Base-by-base conservation (phyloP, 768 basidiomycete species). In the Amanita thiersii region DNA sequence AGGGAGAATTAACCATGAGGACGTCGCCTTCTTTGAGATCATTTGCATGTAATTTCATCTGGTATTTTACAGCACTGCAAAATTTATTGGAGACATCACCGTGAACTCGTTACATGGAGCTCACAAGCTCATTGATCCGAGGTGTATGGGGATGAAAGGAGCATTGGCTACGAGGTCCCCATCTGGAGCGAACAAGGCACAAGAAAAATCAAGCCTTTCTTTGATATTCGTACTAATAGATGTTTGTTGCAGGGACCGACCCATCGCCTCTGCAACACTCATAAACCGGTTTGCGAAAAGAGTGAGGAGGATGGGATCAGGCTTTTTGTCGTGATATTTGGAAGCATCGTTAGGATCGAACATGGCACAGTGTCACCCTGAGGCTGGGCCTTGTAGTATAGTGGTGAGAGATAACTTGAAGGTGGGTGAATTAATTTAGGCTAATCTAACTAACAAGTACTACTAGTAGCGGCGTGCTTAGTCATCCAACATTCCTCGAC, bases 261-360 rank as follows among this genome's bases (percentile, higher is more conserved):
- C 92, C 91, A 94, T 96, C 7, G 91, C 91, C 57, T 94, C 91
- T 6, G 91, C 91, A 14, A 97, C 88, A 52, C 87, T 87, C 93
- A 97, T 97, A 65, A 97, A 93, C 32, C 93, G 85, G 54, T 96
- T 93, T 8, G 90, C 87, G 52, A 96, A 97, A 39, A 98, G 76
- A 1, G 90, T 89, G 34, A 96, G 69, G 21, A 91, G 66, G 49
- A 93, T 88, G 0, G 89, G 86, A 57, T 94, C 91, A 8, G 87
- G 81, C 12, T 70, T 73, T 53, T 69, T 64, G 36, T 44, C 26
- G 15, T 15, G 20, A 21, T 38, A 44, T 8, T 21, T 37, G 15
- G 39, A 32, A 15, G 26, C 7, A 14, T n/a, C 23, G 35, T 36
- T 15, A 12, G 31, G 41, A 33, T 35, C 17, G 5, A 12, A n/a